Conservation (phyloP, 345 rosid genomes). For the Anastatica hierochuntica region DNA sequence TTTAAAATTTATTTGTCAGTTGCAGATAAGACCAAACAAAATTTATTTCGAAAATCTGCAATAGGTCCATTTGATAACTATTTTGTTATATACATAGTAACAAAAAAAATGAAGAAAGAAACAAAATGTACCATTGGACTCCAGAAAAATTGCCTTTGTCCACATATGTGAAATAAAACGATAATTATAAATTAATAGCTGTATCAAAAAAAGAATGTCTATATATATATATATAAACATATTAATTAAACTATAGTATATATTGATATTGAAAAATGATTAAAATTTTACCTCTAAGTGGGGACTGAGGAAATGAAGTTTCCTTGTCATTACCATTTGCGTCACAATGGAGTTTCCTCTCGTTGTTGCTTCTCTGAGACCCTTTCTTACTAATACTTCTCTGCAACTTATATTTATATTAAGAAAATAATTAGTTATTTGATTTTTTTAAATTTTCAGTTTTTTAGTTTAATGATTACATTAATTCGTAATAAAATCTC, state of each 20-base stretch:
- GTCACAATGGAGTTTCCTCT: slow-evolving; percentile 37
- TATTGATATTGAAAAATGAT: neutral
- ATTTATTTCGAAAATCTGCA: slow-evolving; percentile 20
- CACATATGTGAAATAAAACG: slow-evolving; percentile 1
- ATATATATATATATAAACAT: too few relatives aligned
- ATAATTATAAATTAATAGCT: neutral
- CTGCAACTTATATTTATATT: slow-evolving; percentile 39
- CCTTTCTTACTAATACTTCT: slow-evolving; percentile 71
- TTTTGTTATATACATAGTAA: slow-evolving; percentile 1
- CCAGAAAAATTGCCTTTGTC: slow-evolving; percentile 10
- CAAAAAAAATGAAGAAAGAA: slow-evolving; percentile 11
- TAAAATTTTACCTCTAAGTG: slow-evolving; percentile 54
- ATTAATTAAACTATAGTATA: too few relatives aligned
- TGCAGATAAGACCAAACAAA: slow-evolving; percentile 15
- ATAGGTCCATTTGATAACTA: slow-evolving; percentile 18
- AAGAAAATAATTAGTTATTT: too few relatives aligned
- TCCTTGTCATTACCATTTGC: slow-evolving; percentile 37
- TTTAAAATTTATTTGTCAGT: too few relatives aligned
- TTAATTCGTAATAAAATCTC: too few relatives aligned
- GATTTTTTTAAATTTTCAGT: neutral
- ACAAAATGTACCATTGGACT: slow-evolving; percentile 20
- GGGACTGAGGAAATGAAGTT: slow-evolving; percentile 31
- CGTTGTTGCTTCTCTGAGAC: slow-evolving; percentile 36
- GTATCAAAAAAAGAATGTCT: too few relatives aligned
- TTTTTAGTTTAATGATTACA: too few relatives aligned